These are phyloP conservation scores for Pisolithus thermaeus DNA, from an alignment of 1,284 basidiomycete genomes.

Conservation along the genomic window DNA sequence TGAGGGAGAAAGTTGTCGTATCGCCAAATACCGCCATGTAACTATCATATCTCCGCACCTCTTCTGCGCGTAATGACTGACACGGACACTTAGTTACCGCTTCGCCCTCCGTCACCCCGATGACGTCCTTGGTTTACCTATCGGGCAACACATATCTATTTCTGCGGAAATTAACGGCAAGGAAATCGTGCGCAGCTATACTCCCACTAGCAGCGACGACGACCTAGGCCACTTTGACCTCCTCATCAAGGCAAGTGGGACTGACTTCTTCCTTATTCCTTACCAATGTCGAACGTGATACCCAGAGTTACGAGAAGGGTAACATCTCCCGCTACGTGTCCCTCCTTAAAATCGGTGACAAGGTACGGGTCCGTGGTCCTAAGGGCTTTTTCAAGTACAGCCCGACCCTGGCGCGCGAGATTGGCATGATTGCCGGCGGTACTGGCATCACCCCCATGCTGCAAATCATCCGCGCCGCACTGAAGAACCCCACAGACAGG, in stretches of 20 bases:
- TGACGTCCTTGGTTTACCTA: constrained; percentile 86
- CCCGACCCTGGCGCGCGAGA: constrained; percentile 60
- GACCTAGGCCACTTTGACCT: constrained; percentile 93
- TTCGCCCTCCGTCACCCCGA: constrained; percentile 73
- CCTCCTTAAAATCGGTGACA: constrained; percentile 79
- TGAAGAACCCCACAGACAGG: constrained; percentile 81
- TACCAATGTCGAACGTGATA: not conserved
- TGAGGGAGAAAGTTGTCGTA: constrained; percentile 77
- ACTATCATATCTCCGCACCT: constrained; percentile 23
- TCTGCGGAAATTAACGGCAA: constrained; percentile 90
- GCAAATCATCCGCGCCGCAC: constrained; percentile 88
- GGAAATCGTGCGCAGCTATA: constrained; percentile 87
- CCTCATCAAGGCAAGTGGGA: constrained; percentile 77
- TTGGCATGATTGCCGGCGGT: constrained; percentile 96
- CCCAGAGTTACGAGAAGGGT: constrained; percentile 89
- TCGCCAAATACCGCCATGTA: constrained; percentile 96
- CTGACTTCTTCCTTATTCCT: constrained; percentile 7
- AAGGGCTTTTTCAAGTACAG: constrained; percentile 89
- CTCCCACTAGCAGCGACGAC: constrained; percentile 90
- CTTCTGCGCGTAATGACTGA: constrained; percentile 4
- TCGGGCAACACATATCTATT: constrained; percentile 94
- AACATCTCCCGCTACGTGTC: constrained; percentile 89
- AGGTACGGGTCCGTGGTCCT: constrained; percentile 88
- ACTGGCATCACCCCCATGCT: constrained; percentile 98
- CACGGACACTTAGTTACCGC: constrained; percentile 66